These are phyloP conservation scores for Acacia confusa DNA, from an alignment of 306 rosid species.

Conservation along the genomic window DNA sequence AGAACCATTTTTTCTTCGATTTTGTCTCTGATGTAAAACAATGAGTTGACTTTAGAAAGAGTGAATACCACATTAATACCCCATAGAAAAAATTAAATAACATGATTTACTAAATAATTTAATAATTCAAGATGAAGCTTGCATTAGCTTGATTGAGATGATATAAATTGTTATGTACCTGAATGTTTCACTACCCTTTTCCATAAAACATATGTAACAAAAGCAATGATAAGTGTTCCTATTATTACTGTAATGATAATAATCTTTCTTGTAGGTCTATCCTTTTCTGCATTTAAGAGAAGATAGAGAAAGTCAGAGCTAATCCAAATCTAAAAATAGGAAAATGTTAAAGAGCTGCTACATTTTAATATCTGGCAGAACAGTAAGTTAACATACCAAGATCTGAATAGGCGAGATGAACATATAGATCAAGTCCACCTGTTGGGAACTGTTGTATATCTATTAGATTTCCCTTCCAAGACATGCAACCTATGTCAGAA, in stretches of 20 bases:
- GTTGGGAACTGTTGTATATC: conserved; percentile 20
- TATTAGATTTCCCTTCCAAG: conserved; percentile 23
- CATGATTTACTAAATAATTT: background rate
- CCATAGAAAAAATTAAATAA: background rate
- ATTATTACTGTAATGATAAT: background rate
- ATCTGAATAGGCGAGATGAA: conserved; percentile 31
- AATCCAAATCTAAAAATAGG: background rate
- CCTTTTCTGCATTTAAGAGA: background rate
- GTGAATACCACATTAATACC: background rate
- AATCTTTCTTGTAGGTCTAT: background rate
- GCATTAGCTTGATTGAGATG: background rate
- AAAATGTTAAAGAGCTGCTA: background rate
- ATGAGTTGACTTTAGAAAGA: background rate
- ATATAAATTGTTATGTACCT: background rate
- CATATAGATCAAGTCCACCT: conserved; percentile 30
- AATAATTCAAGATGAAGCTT: background rate
- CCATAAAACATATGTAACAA: conserved; percentile 28
- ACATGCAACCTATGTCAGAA: conserved; percentile 30
- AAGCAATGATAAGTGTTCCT: conserved; percentile 4
- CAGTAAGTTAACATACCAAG: conserved; percentile 18
- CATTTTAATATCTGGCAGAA: background rate
- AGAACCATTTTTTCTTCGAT: background rate
- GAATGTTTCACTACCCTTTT: background rate
- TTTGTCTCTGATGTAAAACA: background rate
- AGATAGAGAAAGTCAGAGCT: background rate